A percentile compares a stretch with the other conserved stretches of the same genome.
Conservation (phyloP, 805 yeast genomes). For the Kazachstania psychrophila region DNA sequence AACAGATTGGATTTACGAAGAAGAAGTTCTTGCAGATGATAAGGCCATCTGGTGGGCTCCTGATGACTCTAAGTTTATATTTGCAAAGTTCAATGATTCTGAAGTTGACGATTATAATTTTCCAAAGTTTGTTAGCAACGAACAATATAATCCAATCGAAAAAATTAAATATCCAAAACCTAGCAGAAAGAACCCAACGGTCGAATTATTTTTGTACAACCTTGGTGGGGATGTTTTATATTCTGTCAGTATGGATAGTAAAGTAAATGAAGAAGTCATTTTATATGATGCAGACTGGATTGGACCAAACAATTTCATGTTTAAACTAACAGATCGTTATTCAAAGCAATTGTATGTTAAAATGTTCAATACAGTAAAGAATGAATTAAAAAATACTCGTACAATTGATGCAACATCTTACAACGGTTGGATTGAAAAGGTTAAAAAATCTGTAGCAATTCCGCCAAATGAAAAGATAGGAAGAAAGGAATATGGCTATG, state of each 20-base stretch:
- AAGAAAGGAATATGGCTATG: constrained; percentile 41
- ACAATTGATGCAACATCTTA: constrained; percentile 36
- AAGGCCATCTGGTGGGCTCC: constrained; percentile 67
- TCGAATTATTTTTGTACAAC: constrained; percentile 39
- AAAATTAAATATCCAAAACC: constrained; percentile 64
- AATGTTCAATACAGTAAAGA: constrained; percentile 30
- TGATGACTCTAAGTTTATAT: constrained; percentile 47
- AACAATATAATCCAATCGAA: constrained; percentile 39
- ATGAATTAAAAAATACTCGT: constrained; percentile 34
- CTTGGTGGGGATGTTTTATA: constrained; percentile 21
- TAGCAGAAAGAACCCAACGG: constrained; percentile 51
- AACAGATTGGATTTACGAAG: constrained; percentile 82
- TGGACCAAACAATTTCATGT: constrained; percentile 37
- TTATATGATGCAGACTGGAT: constrained; percentile 60
- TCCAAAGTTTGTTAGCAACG: constrained; percentile 40
- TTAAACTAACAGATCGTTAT: constrained; percentile 55
- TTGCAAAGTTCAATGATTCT: constrained; percentile 50
- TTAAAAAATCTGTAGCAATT: constrained; percentile 32
- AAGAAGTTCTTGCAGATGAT: constrained; percentile 57
- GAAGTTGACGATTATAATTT: constrained; percentile 44
- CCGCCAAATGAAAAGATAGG: constrained; percentile 30
- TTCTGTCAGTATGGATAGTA: constrained; percentile 18
- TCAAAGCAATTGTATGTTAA: constrained; percentile 48
- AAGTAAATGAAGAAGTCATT: constrained; percentile 36
- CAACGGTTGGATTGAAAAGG: constrained; percentile 54